Evolutionary conservation across 441 rosid genomes (phyloP).

Genomic region (Euphorbia corollata): DNA sequence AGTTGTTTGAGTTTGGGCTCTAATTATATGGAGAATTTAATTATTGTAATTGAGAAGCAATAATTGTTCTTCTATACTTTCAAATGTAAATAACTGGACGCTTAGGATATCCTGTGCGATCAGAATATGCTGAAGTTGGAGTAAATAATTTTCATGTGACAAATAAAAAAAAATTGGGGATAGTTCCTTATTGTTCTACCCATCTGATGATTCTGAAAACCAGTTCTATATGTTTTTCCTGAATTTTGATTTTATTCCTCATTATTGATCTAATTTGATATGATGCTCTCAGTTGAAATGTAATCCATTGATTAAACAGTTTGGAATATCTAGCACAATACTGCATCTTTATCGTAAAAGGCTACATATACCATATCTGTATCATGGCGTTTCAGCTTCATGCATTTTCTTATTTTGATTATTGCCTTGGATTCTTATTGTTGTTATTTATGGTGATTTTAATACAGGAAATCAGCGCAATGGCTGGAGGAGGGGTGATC

Average conservation of each 20-base stretch:
- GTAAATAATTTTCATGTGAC: background rate
- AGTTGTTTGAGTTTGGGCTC: background rate
- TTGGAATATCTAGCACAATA: background rate
- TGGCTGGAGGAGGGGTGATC: constrained; percentile 91
- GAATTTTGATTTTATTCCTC: background rate
- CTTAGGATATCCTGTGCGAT: background rate
- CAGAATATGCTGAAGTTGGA: background rate
- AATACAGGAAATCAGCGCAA: constrained; percentile 31
- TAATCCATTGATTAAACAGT: background rate
- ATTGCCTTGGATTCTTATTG: background rate
- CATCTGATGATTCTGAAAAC: background rate
- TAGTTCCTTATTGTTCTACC: background rate
- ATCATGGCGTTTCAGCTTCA: background rate
- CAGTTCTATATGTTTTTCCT: background rate
- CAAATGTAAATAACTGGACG: background rate
- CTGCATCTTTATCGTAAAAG: background rate
- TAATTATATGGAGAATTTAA: background rate
- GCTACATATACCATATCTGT: background rate
- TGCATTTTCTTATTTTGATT: background rate
- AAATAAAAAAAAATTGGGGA: background rate
- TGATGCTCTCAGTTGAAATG: background rate
- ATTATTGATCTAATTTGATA: background rate
- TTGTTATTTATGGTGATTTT: background rate
- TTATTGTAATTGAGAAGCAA: background rate
- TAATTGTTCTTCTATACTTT: background rate